Evolutionary conservation across 2,329 filamentous ascomycete genomes (phyloP).

Genomic region (Zymoseptoria pseudotritici): DNA sequence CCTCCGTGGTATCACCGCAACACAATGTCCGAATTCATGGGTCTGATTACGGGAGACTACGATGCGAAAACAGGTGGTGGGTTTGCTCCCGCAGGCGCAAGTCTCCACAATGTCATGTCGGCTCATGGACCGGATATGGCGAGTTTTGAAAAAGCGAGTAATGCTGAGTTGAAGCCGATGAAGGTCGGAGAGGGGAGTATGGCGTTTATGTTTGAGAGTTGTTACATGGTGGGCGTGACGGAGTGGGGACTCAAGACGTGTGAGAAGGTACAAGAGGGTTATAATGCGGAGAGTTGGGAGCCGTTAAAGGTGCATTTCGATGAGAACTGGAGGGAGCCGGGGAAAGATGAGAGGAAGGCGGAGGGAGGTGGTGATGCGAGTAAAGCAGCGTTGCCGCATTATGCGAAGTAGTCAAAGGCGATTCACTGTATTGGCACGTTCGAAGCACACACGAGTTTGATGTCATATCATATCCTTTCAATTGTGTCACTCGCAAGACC

Average conservation of each 20-base stretch:
- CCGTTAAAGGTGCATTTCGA: slow-evolving; percentile 41
- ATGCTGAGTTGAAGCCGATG: slow-evolving; percentile 47
- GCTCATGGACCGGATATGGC: slow-evolving; percentile 51
- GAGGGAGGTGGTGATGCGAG: not conserved
- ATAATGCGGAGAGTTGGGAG: slow-evolving; percentile 76
- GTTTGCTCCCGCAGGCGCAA: slow-evolving; percentile 54
- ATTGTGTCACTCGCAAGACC: not conserved
- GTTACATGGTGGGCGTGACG: slow-evolving; percentile 63
- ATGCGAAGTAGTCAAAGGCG: not conserved
- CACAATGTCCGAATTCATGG: slow-evolving; percentile 61
- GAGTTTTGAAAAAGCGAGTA: slow-evolving; percentile 50
- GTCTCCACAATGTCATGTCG: slow-evolving; percentile 41
- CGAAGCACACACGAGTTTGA: not conserved
- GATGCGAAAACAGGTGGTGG: slow-evolving; percentile 51
- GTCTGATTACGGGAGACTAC: slow-evolving; percentile 51
- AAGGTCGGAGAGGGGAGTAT: slow-evolving; percentile 56
- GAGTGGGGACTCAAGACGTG: slow-evolving; percentile 66
- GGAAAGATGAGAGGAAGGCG: not conserved
- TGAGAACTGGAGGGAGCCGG: slow-evolving; percentile 1
- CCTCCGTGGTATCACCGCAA: slow-evolving; percentile 68
- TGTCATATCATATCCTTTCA: not conserved
- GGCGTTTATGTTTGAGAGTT: slow-evolving; percentile 64
- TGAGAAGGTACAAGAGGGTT: slow-evolving; percentile 62
- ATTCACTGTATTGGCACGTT: not conserved
- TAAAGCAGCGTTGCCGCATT: not conserved